A percentile compares a stretch with the other conserved stretches of the same genome.
phyloP scores from a whole-genome alignment of 345 rosid genomes.

The Pistacia integerrima region DNA sequence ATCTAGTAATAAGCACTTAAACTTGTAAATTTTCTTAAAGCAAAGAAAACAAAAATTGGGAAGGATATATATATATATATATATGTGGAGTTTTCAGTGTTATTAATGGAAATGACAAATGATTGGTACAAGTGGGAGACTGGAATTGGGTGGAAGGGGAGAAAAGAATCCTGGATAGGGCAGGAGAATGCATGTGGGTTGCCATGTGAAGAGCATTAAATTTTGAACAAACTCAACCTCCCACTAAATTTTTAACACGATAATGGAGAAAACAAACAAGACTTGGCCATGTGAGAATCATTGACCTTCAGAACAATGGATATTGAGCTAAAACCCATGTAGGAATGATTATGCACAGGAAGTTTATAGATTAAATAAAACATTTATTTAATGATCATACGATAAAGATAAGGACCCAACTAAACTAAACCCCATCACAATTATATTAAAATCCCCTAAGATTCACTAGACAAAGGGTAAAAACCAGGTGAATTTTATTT shows the following conservation, averaged over 20 bases:
- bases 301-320: constrained; percentile 31
- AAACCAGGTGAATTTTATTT: constrained; percentile 10
- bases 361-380: not conserved
- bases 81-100: too few species aligned
- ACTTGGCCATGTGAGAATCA: constrained; percentile 49
- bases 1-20: constrained; percentile 13
- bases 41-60: too few species aligned
- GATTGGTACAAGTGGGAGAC: constrained; percentile 10
- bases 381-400: not conserved
- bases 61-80: not conserved
- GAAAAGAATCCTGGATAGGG: constrained; percentile 4
- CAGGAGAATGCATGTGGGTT: constrained; percentile 45
- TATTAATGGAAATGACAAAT: constrained; percentile 15
- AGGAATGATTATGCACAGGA: constrained; percentile 18
- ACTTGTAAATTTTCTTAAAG: not conserved
- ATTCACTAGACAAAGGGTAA: constrained; percentile 16
- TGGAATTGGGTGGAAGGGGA: constrained; percentile 12
- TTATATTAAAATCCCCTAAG: not conserved
- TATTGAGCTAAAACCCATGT: constrained; percentile 27
- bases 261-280: constrained; percentile 31
- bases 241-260: constrained; percentile 16
- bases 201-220: constrained; percentile 47
- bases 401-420: not conserved
- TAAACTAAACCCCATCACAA: constrained; percentile 4
- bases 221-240: constrained; percentile 28